Evolutionary conservation across 2,329 filamentous ascomycete species (phyloP), one percentile per base, ranked within the genome.

Genomic region (Pyrenochaeta sp.): DNA sequence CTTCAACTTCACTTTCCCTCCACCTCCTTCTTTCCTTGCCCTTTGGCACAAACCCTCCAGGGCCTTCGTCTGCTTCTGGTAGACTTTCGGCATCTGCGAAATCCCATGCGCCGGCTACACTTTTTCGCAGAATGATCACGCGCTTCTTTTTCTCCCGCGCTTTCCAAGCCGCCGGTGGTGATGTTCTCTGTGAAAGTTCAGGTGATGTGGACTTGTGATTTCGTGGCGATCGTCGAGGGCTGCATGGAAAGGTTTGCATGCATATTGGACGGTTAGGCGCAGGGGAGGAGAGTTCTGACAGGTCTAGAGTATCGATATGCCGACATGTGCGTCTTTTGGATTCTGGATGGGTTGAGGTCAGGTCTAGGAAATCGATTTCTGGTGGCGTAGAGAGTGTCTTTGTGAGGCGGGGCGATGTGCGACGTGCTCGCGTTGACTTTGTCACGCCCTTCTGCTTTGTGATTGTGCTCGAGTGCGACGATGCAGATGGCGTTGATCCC

Each of bases 1-100:
- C 51, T 47, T 74, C 71, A 33, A 77, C 64, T 39, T 72, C 67
- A 23, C 74, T 77, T 49, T 73, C 71, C 33, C 73, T 58, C 73
- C 73, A 76, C 45, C 56, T 63, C 37, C 65, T 53, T 49, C 69
- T 63, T 51, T 65, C 64, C 35, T 61, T 71, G 14, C 63, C 68
- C 48, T 66, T 70, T 20, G 47, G 35, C 17, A 59, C 45, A 7
- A 39, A 17, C 0, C 32, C 50, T 3, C 21, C 39, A 2, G 30
- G 11, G 10, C 27, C 45, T 6, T 30, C 53, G 11, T 3, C 51
- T 2, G 36, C 39, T 7, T 53, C 61, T 41, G 33, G 49, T 1
- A 54, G 60, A 33, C 63, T 67, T 18, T 68, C 60, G 1, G 52
- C 56, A 31, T 75, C 74, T 0, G 65, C 67, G 49, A 66, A 71